phyloP scores from a whole-genome alignment of 805 yeast genomes.

The Ogataea trehalophila region DNA sequence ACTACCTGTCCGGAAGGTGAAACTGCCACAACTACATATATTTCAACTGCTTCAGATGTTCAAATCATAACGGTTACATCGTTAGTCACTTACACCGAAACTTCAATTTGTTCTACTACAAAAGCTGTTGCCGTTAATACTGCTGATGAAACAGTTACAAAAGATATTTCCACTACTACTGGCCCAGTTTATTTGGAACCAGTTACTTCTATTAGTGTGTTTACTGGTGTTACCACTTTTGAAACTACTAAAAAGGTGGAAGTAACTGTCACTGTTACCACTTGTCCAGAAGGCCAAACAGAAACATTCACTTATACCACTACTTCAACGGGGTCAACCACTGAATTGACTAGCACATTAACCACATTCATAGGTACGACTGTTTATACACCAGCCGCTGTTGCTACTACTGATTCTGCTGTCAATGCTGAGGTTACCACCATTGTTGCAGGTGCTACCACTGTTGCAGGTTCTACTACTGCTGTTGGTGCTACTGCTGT shows the following conservation, averaged over 20 bases:
- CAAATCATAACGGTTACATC: neutral
- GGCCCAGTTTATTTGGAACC: neutral
- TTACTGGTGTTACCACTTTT: neutral
- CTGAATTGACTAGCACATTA: neutral
- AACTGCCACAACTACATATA: neutral
- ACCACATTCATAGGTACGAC: neutral
- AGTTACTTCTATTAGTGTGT: no score
- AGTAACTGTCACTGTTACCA: neutral
- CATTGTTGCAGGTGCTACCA: neutral
- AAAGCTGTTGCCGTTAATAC: neutral
- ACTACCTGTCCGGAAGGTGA: neutral
- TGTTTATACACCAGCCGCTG: neutral
- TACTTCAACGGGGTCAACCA: neutral
- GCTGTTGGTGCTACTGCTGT: neutral
- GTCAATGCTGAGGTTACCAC: no score
- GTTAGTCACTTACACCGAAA: neutral
- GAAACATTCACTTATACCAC: neutral
- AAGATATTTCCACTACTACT: neutral
- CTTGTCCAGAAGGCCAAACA: neutral
- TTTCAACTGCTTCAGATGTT: neutral
- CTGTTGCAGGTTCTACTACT: neutral
- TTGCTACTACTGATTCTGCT: neutral
- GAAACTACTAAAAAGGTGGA: neutral
- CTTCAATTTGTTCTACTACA: neutral
- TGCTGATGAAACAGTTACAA: neutral